phyloP scores from a whole-genome alignment of 2,329 filamentous ascomycete genomes.

The Neofusicoccum sp. region DNA sequence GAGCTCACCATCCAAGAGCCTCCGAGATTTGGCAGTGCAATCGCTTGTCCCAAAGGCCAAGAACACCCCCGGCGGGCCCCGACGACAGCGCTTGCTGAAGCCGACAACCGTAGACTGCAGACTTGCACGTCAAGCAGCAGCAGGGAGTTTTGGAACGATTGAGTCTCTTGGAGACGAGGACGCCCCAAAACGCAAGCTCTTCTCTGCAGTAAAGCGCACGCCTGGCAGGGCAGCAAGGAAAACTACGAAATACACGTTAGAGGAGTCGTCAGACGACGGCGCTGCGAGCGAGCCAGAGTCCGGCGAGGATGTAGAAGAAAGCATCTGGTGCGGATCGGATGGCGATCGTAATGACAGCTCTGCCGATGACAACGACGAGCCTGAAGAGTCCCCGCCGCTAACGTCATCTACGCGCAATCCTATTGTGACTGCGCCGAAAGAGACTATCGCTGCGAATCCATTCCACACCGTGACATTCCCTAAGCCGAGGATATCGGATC shows the following conservation, averaged over 20 bases:
- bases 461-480: neutral
- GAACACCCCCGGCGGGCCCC: constrained; percentile 27
- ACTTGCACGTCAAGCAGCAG: constrained; percentile 17
- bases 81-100: constrained; percentile 37
- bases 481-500: neutral
- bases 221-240: constrained; percentile 1
- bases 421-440: neutral
- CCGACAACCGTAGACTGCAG: constrained; percentile 36
- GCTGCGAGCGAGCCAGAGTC: neutral
- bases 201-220: constrained; percentile 3
- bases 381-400: neutral
- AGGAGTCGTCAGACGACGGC: constrained; percentile 3
- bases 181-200: neutral
- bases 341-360: constrained; percentile 31
- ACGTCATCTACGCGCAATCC: neutral
- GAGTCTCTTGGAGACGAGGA: constrained; percentile 26
- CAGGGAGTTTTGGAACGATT: constrained; percentile 30
- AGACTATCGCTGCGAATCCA: neutral
- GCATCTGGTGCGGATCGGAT: constrained; percentile 9
- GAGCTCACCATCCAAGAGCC: neutral
- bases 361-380: constrained; percentile 33
- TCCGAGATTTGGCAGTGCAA: neutral
- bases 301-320: constrained; percentile 3
- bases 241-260: neutral
- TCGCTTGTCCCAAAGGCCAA: constrained; percentile 28